phyloP scores from a whole-genome alignment of 768 basidiomycete genomes.

The Krasilnikovozyma curviuscula region DNA sequence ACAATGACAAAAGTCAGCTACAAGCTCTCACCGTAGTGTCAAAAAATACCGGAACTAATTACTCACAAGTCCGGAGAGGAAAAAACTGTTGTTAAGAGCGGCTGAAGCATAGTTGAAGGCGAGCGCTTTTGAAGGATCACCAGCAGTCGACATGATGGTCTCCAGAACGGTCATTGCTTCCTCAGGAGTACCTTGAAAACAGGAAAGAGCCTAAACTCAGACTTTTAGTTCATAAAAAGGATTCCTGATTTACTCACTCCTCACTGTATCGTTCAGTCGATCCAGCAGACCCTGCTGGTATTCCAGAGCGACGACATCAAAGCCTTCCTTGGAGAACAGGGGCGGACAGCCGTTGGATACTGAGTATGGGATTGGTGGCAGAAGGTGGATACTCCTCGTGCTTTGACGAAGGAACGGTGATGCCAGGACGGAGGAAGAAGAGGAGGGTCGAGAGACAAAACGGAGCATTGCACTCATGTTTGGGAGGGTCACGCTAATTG shows the following conservation, averaged over 20 bases:
- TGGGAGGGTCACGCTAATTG: too few relatives aligned
- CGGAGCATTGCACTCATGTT: too few relatives aligned
- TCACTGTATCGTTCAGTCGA: slow-evolving; percentile 52
- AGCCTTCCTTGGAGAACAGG: too few relatives aligned
- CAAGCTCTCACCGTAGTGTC: too few relatives aligned
- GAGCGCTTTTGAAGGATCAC: slow-evolving; percentile 39
- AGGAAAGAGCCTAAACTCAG: not conserved
- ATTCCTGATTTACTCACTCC: slow-evolving; percentile 32
- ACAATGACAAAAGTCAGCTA: too few relatives aligned
- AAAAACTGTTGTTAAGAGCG: slow-evolving; percentile 88
- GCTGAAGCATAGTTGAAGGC: slow-evolving; percentile 81
- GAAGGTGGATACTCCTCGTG: too few relatives aligned
- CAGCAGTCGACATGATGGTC: slow-evolving; percentile 49
- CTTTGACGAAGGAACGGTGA: too few relatives aligned
- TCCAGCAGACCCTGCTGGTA: slow-evolving; percentile 70
- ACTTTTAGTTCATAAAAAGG: not conserved
- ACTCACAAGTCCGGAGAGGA: slow-evolving; percentile 68
- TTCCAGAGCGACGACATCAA: slow-evolving; percentile 54
- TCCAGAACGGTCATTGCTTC: slow-evolving; percentile 44
- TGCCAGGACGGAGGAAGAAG: too few relatives aligned
- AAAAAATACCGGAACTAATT: too few relatives aligned
- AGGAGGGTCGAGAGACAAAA: too few relatives aligned
- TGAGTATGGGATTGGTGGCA: too few relatives aligned
- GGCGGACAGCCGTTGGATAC: too few relatives aligned
- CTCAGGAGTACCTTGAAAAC: slow-evolving; percentile 35